Evolutionary conservation across 495 filamentous ascomycete genomes (phyloP), one percentile per base, ranked within the genome.

Genomic region (Extremus antarcticus): DNA sequence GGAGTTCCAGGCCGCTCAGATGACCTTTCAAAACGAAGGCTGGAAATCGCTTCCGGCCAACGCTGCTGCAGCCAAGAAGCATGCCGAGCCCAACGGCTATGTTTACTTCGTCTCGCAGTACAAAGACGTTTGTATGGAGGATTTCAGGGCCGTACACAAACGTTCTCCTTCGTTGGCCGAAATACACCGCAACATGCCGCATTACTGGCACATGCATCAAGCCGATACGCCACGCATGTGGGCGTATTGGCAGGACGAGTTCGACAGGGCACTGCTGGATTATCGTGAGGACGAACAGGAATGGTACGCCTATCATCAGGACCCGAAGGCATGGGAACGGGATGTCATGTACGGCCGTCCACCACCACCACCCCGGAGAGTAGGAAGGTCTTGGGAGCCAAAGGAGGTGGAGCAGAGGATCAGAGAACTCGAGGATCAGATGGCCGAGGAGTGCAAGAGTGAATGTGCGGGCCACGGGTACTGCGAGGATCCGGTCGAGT

Each of bases 371-470:
- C 15, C 16, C 4, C 3, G 4, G 41, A 45, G 41, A 21, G 3
- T 7, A 3, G 41, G 19, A 7, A 21, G 21, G 15, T 41, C 4
- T 9, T 19, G 35, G 43, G n/a, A 46, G 25, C 29, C 47, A 4
- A 21, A 39, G 21, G 43, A 50, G 25, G 19, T 58, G 29, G 25
- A 47, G 29, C 10, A 43, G n/a, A 47, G 39, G 19, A 51, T 58
- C 23, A 24, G 39, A 32, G 43, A 35, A 25, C 19, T 58, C n/a
- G 56, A 53, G 43, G 40, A 3, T 10, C 50, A 58, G 43, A 48
- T 58, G 22, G 50, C 56, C 20, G 50, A 53, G 50, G 21, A 50
- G 29, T 51, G 23, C 16, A 40, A 50, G 51, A 1, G 43, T 43
- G 25, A 56, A 50, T 25, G 47, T 19, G 41, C 21, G 23, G 19